Evolutionary conservation across 2,329 filamentous ascomycete genomes (phyloP), one percentile per base, ranked within the genome.

Genomic region (Orbilia brochopaga): DNA sequence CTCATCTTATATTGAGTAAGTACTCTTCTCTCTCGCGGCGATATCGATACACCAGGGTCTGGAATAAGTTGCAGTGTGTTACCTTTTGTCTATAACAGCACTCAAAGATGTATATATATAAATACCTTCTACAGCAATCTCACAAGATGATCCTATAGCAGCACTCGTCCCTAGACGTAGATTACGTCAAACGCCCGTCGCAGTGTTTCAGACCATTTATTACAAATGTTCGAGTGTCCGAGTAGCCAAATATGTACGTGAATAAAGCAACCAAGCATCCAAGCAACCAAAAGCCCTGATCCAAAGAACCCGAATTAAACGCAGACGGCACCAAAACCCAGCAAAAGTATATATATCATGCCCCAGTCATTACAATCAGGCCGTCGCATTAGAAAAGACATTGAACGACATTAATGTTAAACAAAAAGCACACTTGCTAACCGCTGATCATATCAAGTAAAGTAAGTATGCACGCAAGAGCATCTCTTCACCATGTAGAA

Each of bases 221-320:
- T 19, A 19, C 11, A 48, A 48, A 3, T 21, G n/a, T 19, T 48
- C 4, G n/a, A 19, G 8, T 4, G 8, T 2, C 21, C n/a, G 15
- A 19, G 11, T 48, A 48, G 19, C n/a, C 8, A 48, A 19, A 11
- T 48, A 48, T 48, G 44, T 48, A 48, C 44, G 44, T 23, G 44
- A 48, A 48, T 3, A 23, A 19, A 48, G 44, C n/a, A 48, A 15
- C 40, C 44, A 13, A 37, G 32, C 6, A 37, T 37, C 7, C 32
- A 21, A 48, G 17, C 19, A 48, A 23, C 44, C 44, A 48, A 48
- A 48, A 48, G 2, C n/a, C 2, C 17, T 10, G 4, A 48, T 5
- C 44, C 44, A 5, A 15, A 5, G 13, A 44, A 3, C 40, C 40
- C 11, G 15, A 44, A 44, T n/a, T n/a, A 17, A 44, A 44, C 15